These are phyloP conservation scores for Chytriomyces sp. DNA, from an alignment of 192 early-diverging fungal genomes.

Conservation along the genomic window DNA sequence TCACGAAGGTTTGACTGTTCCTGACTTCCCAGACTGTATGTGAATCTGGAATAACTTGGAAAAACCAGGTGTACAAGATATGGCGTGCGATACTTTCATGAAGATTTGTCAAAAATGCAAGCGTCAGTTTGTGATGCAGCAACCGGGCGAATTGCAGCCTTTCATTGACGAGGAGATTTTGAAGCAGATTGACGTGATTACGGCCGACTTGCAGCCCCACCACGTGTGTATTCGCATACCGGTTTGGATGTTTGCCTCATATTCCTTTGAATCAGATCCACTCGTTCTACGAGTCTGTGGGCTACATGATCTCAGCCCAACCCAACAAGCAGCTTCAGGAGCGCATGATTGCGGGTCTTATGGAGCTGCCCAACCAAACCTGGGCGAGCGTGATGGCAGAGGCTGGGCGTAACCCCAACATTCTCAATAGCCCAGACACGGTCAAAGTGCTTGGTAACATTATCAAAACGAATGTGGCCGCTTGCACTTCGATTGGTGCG, in stretches of 20 bases:
- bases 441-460: constrained; percentile 91
- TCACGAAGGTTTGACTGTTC: constrained; percentile 72
- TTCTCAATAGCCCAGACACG: constrained; percentile 73
- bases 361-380: constrained; percentile 86
- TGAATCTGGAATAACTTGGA: background rate
- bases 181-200: constrained; percentile 74
- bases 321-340: constrained; percentile 76
- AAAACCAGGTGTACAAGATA: constrained; percentile 90
- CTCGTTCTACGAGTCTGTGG: constrained; percentile 98
- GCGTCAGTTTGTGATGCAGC: constrained; percentile 92
- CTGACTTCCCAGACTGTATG: background rate
- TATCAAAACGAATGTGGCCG: constrained; percentile 93
- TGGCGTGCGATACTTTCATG: constrained; percentile 99
- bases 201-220: constrained; percentile 85
- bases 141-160: constrained; percentile 82
- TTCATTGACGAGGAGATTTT: constrained; percentile 97
- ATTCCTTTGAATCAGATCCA: constrained; percentile 62
- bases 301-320: constrained; percentile 96
- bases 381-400: constrained; percentile 83
- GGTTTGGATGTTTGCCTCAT: background rate
- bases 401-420: constrained; percentile 65
- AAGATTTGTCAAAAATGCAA: constrained; percentile 98
- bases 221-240: constrained; percentile 57
- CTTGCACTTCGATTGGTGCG: constrained; percentile 84
- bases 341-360: constrained; percentile 79